Evolutionary conservation across 805 yeast species (phyloP).

Genomic region (Torulaspora maleeae): DNA sequence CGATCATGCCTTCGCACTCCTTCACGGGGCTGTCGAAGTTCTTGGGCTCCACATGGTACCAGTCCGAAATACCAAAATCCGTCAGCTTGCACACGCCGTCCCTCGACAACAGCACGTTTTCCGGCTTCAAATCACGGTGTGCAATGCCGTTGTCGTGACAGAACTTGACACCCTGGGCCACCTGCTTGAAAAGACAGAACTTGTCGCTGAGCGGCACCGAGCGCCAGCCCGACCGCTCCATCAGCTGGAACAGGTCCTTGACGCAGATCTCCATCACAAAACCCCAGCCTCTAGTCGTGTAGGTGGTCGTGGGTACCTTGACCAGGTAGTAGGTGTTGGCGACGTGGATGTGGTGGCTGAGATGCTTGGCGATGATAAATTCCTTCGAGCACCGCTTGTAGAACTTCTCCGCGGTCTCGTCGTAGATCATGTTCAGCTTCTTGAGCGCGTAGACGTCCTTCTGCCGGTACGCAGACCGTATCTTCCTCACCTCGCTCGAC

Average conservation of each 20-base stretch:
- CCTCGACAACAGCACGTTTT: slow-evolving; percentile 56
- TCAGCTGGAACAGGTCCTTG: slow-evolving; percentile 57
- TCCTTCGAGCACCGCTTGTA: slow-evolving; percentile 63
- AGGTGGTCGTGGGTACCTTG: slow-evolving; percentile 51
- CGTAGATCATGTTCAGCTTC: slow-evolving; percentile 53
- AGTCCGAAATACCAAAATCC: slow-evolving; percentile 72
- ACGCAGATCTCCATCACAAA: slow-evolving; percentile 62
- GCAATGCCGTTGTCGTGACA: slow-evolving; percentile 64
- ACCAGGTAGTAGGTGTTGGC: slow-evolving; percentile 52
- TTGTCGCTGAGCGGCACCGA: slow-evolving; percentile 47
- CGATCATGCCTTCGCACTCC: slow-evolving; percentile 48
- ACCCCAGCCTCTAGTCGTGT: slow-evolving; percentile 69
- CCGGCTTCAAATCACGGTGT: slow-evolving; percentile 73
- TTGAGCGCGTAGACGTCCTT: slow-evolving; percentile 58
- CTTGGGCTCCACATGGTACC: slow-evolving; percentile 51
- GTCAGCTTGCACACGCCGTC: slow-evolving; percentile 63
- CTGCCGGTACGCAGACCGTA: slow-evolving; percentile 35
- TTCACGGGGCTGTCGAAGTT: slow-evolving; percentile 43
- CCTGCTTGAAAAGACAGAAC: slow-evolving; percentile 65
- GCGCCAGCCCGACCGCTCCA: slow-evolving; percentile 58
- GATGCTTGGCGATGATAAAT: slow-evolving; percentile 52
- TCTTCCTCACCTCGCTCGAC: slow-evolving; percentile 57
- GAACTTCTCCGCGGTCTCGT: slow-evolving; percentile 61
- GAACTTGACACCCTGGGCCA: slow-evolving; percentile 55
- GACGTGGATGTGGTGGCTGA: slow-evolving; percentile 56